These are phyloP conservation scores for Beverwykella pulmonaria DNA, from an alignment of 495 filamentous ascomycete genomes.

Conservation along the genomic window DNA sequence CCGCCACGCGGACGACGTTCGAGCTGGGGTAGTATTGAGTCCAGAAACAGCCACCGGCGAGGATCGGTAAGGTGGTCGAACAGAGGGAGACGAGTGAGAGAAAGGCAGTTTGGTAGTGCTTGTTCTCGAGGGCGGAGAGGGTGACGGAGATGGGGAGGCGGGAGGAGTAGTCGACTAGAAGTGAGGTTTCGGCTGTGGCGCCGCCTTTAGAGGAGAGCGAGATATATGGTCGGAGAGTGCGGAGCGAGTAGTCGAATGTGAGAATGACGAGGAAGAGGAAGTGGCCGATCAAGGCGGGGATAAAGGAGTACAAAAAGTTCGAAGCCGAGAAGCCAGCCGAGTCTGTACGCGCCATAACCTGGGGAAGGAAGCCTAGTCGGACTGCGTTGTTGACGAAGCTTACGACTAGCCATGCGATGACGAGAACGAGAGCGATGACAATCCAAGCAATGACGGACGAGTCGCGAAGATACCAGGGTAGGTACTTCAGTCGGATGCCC, in stretches of 20 bases:
- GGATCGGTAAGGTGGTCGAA: slow-evolving; percentile 68
- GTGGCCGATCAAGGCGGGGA: slow-evolving; percentile 76
- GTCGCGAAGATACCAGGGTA: slow-evolving; percentile 76
- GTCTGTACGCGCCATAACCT: slow-evolving; percentile 62
- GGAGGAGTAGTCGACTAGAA: slow-evolving; percentile 74
- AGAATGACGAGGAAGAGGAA: slow-evolving; percentile 77
- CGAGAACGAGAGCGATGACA: slow-evolving; percentile 63
- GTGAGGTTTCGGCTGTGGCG: slow-evolving; percentile 63
- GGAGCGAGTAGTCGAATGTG: slow-evolving; percentile 72
- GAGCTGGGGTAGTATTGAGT: slow-evolving; percentile 64
- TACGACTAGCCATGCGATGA: slow-evolving; percentile 70
- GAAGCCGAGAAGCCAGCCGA: slow-evolving; percentile 74
- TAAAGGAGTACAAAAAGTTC: slow-evolving; percentile 85
- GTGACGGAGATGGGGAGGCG: slow-evolving; percentile 66
- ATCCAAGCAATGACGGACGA: slow-evolving; percentile 64
- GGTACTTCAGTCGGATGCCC: slow-evolving; percentile 63
- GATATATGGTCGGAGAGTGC: slow-evolving; percentile 75
- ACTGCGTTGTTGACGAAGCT: slow-evolving; percentile 69
- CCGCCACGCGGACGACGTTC: slow-evolving; percentile 59
- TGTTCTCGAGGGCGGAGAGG: slow-evolving; percentile 61
- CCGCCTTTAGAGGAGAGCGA: slow-evolving; percentile 62
- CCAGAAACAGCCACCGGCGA: slow-evolving; percentile 80
- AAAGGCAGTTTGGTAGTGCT: slow-evolving; percentile 72
- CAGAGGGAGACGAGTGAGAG: slow-evolving; percentile 66
- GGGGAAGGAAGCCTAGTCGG: slow-evolving; percentile 68